Evolutionary conservation across 164 flowering plant genomes (phyloP), one percentile per base, ranked within the genome.

Genomic region (Pachysandra terminalis): DNA sequence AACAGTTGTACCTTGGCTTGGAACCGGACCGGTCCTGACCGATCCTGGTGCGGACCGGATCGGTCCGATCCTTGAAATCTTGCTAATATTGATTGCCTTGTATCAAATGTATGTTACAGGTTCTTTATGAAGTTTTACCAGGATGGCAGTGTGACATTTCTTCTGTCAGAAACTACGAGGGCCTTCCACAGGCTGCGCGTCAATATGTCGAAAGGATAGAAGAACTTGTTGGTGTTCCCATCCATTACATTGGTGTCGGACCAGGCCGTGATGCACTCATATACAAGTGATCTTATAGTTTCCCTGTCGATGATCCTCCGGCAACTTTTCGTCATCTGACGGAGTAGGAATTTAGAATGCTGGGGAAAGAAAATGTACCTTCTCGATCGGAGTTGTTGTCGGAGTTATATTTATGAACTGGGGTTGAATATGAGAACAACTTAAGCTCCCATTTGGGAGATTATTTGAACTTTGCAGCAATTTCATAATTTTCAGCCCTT

Each of bases 221-320:
- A 78, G 95, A 94, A 63, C 86, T 91, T 19, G 87, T 87, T 25
- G 96, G 96, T 24, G 71, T 88, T 8, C 98, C 98, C 15, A 74
- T 94, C 56, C 87, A 94, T 77, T 94, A 91, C 78, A 94, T 94
- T 65, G 98, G 98, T 19, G 77, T 88, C 23, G 98, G 98, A 9
- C 96, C 98, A 5, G 90, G 96, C 12, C 90, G 97, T 10, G 94
- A 93, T 77, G 98, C 96, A 63, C 93, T 91, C 19, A 88, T 93
- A 48, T 82, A 59, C 81, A 93, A 89, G 70, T 93, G 63, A 84
- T 65, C 68, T 54, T 56, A 52, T 37, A 49, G 51, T 48, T 21
- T 55, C 58, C 14, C 26, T 55, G 2, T 55, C 2, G 51, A 45
- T 45, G 51, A 45, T 13, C 6, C 51, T 10, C 51, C 14, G 15